Conservation (phyloP, 352 stramenopile species). For the Elongisporangium anandrum region DNA sequence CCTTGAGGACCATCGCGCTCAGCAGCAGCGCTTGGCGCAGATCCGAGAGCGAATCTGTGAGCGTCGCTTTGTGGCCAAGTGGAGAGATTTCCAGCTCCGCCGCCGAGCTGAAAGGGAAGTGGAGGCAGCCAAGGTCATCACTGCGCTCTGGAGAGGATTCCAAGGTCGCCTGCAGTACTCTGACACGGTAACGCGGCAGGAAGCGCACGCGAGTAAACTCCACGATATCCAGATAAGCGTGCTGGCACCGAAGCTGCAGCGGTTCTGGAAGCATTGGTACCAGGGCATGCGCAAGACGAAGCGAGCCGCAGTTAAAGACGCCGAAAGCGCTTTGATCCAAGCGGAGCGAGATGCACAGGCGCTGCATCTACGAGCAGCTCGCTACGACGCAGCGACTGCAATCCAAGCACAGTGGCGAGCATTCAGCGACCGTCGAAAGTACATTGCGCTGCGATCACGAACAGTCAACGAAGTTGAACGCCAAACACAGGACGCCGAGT, state of each 20-base stretch:
- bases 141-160: not conserved
- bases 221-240: not conserved
- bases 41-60: not conserved
- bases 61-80: not conserved
- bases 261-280: constrained; percentile 7
- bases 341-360: not conserved
- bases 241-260: not conserved
- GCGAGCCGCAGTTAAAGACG: not conserved
- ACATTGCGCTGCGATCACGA: not conserved
- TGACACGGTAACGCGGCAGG: not conserved
- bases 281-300: not conserved
- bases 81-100: not conserved
- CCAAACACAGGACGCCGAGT: not conserved
- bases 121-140: not conserved
- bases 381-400: not conserved
- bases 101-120: not conserved
- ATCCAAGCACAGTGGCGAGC: constrained; percentile 9
- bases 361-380: not conserved
- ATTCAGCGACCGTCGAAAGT: constrained; percentile 12
- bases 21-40: not conserved
- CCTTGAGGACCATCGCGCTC: not conserved
- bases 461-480: not conserved
- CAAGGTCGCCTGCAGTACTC: not conserved
- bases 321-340: not conserved
- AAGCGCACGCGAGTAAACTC: not conserved